phyloP scores from a whole-genome alignment of 108 stramenopile species.

The Skeletonema tropicum region DNA sequence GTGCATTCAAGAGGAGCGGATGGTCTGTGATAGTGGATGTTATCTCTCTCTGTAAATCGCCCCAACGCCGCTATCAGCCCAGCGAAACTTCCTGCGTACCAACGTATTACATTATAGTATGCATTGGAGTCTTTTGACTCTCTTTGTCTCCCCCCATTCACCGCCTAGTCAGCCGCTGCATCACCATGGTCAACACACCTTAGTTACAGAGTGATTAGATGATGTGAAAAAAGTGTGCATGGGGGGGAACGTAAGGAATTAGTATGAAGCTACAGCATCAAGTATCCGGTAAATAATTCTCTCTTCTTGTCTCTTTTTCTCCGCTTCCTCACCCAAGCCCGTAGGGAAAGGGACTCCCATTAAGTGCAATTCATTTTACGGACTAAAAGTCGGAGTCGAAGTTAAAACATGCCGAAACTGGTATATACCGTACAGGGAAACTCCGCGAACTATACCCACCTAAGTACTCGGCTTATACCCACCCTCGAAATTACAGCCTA shows the following conservation, averaged over 20 bases:
- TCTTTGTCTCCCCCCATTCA: neutral
- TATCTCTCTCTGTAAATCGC: neutral
- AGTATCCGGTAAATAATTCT: neutral
- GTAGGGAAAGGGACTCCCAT: no score
- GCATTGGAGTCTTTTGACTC: neutral
- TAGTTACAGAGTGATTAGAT: neutral
- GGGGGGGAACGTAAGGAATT: neutral
- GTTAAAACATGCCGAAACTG: no score
- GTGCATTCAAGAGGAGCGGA: neutral
- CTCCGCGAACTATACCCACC: no score
- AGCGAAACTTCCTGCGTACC: neutral
- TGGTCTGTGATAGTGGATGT: neutral
- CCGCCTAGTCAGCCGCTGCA: neutral
- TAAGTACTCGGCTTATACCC: no score
- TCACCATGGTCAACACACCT: constrained; percentile 24
- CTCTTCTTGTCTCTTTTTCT: neutral
- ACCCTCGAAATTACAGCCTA: no score
- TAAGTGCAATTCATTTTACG: no score
- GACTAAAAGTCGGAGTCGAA: no score
- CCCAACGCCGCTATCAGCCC: neutral
- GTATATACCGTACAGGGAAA: no score
- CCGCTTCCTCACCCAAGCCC: neutral
- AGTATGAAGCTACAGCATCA: neutral
- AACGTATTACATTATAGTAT: neutral
- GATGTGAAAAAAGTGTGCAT: neutral